Conservation (phyloP, 2,329 filamentous ascomycete species). For the Pseudophaeomoniella oleicola region DNA sequence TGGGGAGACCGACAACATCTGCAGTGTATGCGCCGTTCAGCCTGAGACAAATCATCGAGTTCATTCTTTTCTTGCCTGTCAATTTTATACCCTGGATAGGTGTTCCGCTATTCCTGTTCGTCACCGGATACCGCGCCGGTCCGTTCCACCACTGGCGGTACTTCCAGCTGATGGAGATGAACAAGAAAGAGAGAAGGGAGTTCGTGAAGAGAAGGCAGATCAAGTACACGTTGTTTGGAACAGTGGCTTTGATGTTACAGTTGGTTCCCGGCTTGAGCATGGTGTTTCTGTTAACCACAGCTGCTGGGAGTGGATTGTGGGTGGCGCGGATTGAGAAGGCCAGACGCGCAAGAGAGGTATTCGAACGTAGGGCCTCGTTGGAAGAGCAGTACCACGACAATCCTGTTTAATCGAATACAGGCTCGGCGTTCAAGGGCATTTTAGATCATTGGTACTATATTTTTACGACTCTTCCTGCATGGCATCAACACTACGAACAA, state of each 20-base stretch:
- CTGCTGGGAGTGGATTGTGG: slow-evolving; percentile 77
- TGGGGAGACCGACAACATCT: slow-evolving; percentile 64
- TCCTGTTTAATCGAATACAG: slow-evolving; percentile 12
- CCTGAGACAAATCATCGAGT: slow-evolving; percentile 76
- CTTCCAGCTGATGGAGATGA: slow-evolving; percentile 64
- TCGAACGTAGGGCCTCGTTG: no score
- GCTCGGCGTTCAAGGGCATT: no score
- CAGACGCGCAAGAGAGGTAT: slow-evolving; percentile 16
- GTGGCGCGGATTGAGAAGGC: slow-evolving; percentile 60
- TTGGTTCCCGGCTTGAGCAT: slow-evolving; percentile 86
- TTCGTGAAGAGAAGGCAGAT: slow-evolving; percentile 55
- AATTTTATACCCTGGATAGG: slow-evolving; percentile 79
- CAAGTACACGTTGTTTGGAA: slow-evolving; percentile 91
- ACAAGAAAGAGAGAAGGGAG: slow-evolving; percentile 56
- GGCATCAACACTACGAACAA: no score
- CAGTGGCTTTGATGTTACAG: slow-evolving; percentile 67
- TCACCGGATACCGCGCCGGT: slow-evolving; percentile 76
- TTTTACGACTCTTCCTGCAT: no score
- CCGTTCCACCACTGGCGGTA: slow-evolving; percentile 86
- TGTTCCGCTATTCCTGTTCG: slow-evolving; percentile 68
- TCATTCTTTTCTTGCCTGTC: slow-evolving; percentile 63
- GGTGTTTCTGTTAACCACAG: slow-evolving; percentile 80
- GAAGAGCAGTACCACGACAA: slow-evolving; percentile 23
- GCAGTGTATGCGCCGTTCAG: slow-evolving; percentile 82
- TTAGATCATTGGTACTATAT: no score